Evolutionary conservation across 257 asterid genomes (phyloP), one percentile per base, ranked within the genome.

Genomic region (Primulina huaijiensis): DNA sequence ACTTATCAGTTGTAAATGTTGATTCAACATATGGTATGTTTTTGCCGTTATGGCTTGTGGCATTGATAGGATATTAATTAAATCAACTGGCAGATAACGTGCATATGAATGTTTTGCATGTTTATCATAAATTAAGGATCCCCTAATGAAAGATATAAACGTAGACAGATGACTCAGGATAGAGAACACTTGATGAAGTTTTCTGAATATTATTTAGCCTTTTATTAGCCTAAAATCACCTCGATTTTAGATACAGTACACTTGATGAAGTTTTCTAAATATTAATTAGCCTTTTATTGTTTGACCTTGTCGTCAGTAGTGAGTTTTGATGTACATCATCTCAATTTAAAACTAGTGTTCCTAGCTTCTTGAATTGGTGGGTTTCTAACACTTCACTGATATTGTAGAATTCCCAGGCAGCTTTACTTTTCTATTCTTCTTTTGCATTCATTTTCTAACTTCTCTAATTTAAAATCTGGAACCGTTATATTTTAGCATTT

Each of bases 391-490:
- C 50, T 9, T 10, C 50, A 38, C 50, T 10, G 50, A 9, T 9
- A 10, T 0, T 10, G 50, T 43, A 3, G n/a, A 43, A 43, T 43
- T 43, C n/a, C n/a, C 6, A 4, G 55, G 55, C 55, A 12, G 55
- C 19, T 14, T 71, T 57, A 20, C 35, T 58, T 57, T 59, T 71
- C 34, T 23, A 23, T 23, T 23, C 69, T 59, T 65, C 14, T 25
- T 23, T 53, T 21, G 7, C 1, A 52, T 60, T 8, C 1, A 52
- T 60, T 8, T 70, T 56, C 43, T 50, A 9, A 31, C 37, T 6
- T 62, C 6, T 62, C 0, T 62, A 14, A 16, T 25, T 7, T 29
- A 17, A 62, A 50, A 50, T 12, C 55, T 12, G n/a, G 55, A 43
- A 11, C 5, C 1, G 53, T 3, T 43, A 43, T 3, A 12, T 43